Percentiles rank a stretch among this genome's conserved stretches.
Evolutionary conservation across 345 rosid genomes (phyloP).

Genomic region (Syzygium aqueum): DNA sequence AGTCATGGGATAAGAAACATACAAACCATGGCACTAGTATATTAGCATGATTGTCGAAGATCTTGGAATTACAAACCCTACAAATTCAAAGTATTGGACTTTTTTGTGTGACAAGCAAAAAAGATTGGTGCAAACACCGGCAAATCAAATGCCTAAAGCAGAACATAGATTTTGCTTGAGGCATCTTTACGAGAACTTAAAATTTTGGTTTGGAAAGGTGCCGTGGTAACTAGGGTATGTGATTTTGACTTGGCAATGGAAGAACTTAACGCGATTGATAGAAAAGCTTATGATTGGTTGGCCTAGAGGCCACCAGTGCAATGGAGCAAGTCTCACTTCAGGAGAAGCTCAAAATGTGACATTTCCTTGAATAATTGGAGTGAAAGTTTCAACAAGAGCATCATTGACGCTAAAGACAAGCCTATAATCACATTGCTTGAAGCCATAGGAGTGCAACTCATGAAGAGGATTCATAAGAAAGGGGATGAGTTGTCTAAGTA

Average conservation of each 20-base stretch:
- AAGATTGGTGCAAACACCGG: background rate
- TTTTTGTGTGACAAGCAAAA: background rate
- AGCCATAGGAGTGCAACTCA: background rate
- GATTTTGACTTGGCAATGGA: background rate
- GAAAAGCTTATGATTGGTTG: background rate
- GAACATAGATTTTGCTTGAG: background rate
- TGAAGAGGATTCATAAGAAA: background rate
- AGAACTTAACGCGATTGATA: background rate
- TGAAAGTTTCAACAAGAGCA: background rate
- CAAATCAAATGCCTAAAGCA: background rate
- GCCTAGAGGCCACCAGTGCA: background rate
- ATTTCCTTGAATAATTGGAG: background rate
- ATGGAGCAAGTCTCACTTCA: background rate
- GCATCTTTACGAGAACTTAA: background rate
- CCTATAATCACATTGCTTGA: background rate
- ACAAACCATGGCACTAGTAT: background rate
- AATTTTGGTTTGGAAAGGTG: background rate
- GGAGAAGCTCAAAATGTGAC: background rate
- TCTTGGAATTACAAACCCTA: rapidly evolving
- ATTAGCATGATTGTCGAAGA: background rate
- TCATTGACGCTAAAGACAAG: background rate
- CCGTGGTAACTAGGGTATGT: background rate
- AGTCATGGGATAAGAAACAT: background rate
- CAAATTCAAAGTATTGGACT: background rate
- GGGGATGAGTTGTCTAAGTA: background rate